Evolutionary conservation across 2,329 filamentous ascomycete species (phyloP), one percentile per base, ranked within the genome.

Genomic region (Rasamsonia emersonii): DNA sequence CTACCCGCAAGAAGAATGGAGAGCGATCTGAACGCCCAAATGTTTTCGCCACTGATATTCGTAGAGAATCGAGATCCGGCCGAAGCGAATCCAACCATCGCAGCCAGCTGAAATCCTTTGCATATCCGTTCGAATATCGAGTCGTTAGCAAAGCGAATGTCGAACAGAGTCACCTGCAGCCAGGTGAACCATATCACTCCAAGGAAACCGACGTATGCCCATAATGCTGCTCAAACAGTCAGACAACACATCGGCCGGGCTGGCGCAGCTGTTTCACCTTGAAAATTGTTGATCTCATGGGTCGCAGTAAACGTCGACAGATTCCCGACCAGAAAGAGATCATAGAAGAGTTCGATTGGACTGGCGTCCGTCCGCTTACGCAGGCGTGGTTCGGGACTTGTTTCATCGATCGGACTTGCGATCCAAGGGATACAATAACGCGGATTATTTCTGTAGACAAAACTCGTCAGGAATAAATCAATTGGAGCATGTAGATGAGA

Each of bases 141-240:
- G 51, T 82, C 77, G 15, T 72, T 65, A 1, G 73, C 68, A 48
- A 79, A 82, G 1, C 77, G 74, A 20, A 81, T 70, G 51, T 82
- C 78, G 50, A 76, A 79, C 1, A 81, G 56, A 5, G 70, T 68
- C 15, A 75, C 70, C 37, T 77, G 64, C 20, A 79, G 67, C 78
- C 78, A 82, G n/a, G 73, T 79, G 37, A 78, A 71, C 77, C 77
- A 82, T 4, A 81, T 59, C 11, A 81, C 61, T 14, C 70, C 54
- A 46, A 76, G 66, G 49, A 71, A 73, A 24, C 71, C 59, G 32
- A 73, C 58, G 45, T 74, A 69, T 20, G 65, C 56, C 28, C 51
- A 52, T 9, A 67, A 37, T 31, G 53, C 60, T 64, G 29, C 16
- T 21, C 18, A 11, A 18, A 21, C 31, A 15, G 36, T 51, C 39